phyloP scores from a whole-genome alignment of 371 early-diverging fungal genomes.

The Mortierella sp. region DNA sequence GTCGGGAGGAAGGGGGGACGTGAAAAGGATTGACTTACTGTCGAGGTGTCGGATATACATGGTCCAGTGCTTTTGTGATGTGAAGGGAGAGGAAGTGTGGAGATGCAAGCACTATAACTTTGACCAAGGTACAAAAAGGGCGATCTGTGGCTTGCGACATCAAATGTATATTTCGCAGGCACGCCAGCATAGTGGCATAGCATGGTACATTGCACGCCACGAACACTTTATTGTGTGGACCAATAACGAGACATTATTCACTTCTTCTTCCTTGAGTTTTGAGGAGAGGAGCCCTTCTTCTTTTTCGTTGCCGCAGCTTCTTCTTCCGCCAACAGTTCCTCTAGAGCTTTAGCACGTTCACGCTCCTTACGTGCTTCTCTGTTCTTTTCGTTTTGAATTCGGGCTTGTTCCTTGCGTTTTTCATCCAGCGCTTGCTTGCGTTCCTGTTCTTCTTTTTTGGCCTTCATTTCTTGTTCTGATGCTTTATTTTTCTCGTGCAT shows the following conservation, averaged over 20 bases:
- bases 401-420: slow-evolving; percentile 22
- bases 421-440: slow-evolving; percentile 58
- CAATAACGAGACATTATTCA: neutral
- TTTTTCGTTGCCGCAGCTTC: slow-evolving; percentile 5
- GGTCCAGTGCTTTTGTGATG: neutral
- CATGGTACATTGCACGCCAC: no score
- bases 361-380: slow-evolving; percentile 15
- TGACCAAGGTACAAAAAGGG: neutral
- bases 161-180: no score
- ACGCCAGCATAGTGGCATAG: no score
- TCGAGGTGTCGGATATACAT: slow-evolving; percentile 2
- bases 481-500: slow-evolving; percentile 64
- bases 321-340: slow-evolving; percentile 27
- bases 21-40: neutral
- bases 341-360: slow-evolving; percentile 28
- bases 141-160: neutral
- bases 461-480: slow-evolving; percentile 58
- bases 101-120: neutral
- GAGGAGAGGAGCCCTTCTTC: slow-evolving; percentile 11
- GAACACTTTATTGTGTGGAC: no score
- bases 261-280: neutral
- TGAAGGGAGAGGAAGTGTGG: neutral
- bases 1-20: neutral
- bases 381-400: slow-evolving; percentile 23
- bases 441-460: slow-evolving; percentile 40